These are phyloP conservation scores for Diaporthe caulivora DNA, from an alignment of 2,329 filamentous ascomycete species.

Conservation along the genomic window DNA sequence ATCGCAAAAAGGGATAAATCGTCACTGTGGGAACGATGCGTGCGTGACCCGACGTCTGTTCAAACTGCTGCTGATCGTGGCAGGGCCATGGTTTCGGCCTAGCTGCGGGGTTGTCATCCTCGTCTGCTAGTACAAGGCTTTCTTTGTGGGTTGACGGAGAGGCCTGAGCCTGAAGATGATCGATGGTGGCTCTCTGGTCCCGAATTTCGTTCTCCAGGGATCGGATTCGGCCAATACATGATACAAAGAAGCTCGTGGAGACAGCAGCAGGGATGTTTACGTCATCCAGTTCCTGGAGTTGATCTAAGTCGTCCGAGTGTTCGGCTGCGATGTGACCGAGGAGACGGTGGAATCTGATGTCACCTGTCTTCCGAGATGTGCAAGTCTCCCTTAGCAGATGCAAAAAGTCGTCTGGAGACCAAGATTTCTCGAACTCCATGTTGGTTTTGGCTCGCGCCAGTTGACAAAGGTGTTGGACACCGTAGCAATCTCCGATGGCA, in stretches of 20 bases:
- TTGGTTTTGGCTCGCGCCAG: background rate
- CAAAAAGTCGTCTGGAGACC: background rate
- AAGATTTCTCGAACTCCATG: background rate
- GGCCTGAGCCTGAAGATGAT: too few species aligned
- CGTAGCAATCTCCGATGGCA: slow-evolving; percentile 1
- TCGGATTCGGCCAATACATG: background rate
- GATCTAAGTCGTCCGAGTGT: background rate
- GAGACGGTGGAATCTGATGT: background rate
- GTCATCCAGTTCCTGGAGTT: background rate
- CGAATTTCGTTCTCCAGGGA: background rate
- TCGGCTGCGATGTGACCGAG: background rate
- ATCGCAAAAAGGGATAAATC: too few species aligned
- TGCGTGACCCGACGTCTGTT: too few species aligned
- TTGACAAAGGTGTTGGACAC: background rate
- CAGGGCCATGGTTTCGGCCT: too few species aligned
- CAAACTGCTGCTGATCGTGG: too few species aligned
- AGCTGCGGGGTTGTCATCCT: too few species aligned
- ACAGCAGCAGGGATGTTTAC: background rate
- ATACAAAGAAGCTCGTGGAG: background rate
- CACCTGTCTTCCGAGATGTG: background rate
- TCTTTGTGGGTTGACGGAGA: too few species aligned
- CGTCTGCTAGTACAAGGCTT: too few species aligned
- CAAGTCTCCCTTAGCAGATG: background rate
- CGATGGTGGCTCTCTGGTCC: background rate
- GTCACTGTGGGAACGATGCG: too few species aligned